A percentile compares a stretch with the other conserved stretches of the same genome.
Conservation (phyloP, 805 yeast genomes). For the Ogataea pilisensis region DNA sequence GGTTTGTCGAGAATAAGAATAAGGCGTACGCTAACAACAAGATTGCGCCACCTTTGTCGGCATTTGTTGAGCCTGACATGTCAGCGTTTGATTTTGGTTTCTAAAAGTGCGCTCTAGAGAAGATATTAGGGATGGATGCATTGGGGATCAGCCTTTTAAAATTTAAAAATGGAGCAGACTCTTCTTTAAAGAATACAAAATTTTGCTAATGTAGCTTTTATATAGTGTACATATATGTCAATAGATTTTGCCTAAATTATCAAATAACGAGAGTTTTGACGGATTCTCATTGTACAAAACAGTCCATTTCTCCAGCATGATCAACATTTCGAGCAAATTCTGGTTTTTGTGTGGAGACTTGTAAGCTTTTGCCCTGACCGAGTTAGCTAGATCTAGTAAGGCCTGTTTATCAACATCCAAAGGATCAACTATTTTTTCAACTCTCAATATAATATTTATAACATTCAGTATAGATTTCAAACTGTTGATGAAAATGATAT, state of each 20-base stretch:
- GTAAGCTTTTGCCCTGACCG: constrained; percentile 4
- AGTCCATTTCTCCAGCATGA: constrained; percentile 17
- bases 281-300: constrained; percentile 18
- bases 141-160: no score
- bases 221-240: no score
- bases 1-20: no score
- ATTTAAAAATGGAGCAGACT: no score
- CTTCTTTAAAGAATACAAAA: no score
- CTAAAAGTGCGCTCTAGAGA: neutral
- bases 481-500: constrained; percentile 22
- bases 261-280: constrained; percentile 19
- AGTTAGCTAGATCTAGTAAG: constrained; percentile 2
- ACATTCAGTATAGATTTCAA: constrained; percentile 28
- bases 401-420: constrained; percentile 1
- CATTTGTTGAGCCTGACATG: constrained; percentile 73
- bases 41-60: constrained; percentile 45
- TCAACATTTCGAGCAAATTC: constrained; percentile 11
- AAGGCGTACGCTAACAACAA: no score
- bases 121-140: no score
- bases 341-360: constrained; percentile 6
- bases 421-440: constrained; percentile 13
- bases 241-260: neutral
- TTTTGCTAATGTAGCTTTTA: no score
- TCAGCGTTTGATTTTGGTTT: constrained; percentile 58
- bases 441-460: constrained; percentile 18